Conservation (phyloP, 805 yeast genomes). For the Ogataea methylovora region DNA sequence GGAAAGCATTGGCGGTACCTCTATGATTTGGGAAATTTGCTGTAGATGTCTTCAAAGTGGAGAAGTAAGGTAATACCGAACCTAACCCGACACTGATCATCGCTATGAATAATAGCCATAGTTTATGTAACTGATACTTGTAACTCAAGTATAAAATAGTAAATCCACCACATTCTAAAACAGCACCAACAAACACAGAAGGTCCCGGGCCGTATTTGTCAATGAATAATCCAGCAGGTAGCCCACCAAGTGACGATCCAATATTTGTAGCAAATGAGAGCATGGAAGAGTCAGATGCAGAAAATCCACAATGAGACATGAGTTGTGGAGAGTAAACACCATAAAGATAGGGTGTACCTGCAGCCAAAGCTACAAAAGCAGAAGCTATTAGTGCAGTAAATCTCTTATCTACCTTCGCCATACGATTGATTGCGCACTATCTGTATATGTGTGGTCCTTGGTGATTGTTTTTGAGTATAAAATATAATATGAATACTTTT, state of each 20-base stretch:
- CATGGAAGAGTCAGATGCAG: slow-evolving; percentile 55
- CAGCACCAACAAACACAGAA: slow-evolving; percentile 49
- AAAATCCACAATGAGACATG: slow-evolving; percentile 45
- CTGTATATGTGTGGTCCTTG: too few species aligned
- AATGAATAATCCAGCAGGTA: slow-evolving; percentile 62
- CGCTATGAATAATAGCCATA: slow-evolving; percentile 38
- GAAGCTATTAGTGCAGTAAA: slow-evolving; percentile 13
- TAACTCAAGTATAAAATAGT: slow-evolving; percentile 42
- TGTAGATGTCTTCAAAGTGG: slow-evolving; percentile 50
- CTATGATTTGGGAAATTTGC: slow-evolving; percentile 64
- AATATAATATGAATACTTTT: too few species aligned
- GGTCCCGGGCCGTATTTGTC: slow-evolving; percentile 51
- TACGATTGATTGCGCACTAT: too few species aligned
- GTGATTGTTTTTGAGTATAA: too few species aligned
- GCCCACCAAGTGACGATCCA: slow-evolving; percentile 65
- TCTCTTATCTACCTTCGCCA: slow-evolving; percentile 1
- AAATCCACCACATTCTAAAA: slow-evolving; percentile 49
- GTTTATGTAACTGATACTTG: slow-evolving; percentile 27
- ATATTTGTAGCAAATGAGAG: slow-evolving; percentile 54
- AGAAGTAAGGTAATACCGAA: slow-evolving; percentile 51
- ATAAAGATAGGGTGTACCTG: slow-evolving; percentile 71
- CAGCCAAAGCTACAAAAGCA: slow-evolving; percentile 49
- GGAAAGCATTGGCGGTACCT: slow-evolving; percentile 64
- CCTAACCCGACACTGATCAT: slow-evolving; percentile 57
- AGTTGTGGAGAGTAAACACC: slow-evolving; percentile 75